Evolutionary conservation across 2,329 filamentous ascomycete genomes (phyloP).

Genomic region (Hypoxylon rubiginosum): DNA sequence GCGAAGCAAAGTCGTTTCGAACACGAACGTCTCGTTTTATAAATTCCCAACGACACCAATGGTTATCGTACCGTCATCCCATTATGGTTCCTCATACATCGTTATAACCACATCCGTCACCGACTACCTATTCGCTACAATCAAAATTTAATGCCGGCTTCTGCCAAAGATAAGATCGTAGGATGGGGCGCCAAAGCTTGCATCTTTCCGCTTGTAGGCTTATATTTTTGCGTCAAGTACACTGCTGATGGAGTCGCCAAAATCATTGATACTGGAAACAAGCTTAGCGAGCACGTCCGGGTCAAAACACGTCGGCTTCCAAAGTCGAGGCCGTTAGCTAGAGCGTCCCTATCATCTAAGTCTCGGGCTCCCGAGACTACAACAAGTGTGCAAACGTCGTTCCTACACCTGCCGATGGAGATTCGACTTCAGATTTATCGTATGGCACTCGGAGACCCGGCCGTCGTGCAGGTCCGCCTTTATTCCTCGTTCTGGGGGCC

Average conservation of each 20-base stretch:
- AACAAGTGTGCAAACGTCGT: constrained; percentile 12
- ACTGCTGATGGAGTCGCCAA: neutral
- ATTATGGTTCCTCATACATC: no score
- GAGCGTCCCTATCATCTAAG: neutral
- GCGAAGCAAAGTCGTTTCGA: no score
- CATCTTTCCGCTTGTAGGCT: constrained; percentile 1
- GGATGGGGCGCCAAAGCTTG: neutral
- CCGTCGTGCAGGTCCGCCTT: constrained; percentile 22
- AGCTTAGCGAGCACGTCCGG: neutral
- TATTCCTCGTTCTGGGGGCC: constrained; percentile 22
- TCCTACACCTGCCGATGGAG: constrained; percentile 32
- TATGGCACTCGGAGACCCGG: constrained; percentile 8
- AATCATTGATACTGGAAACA: neutral
- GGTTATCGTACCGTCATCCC: no score
- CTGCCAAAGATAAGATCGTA: neutral
- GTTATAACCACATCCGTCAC: no score
- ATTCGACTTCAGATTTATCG: constrained; percentile 37
- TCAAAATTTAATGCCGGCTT: neutral
- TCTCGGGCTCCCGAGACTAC: neutral
- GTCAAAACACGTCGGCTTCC: constrained; percentile 23
- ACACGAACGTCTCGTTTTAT: no score
- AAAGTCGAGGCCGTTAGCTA: constrained; percentile 31
- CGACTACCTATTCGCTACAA: neutral
- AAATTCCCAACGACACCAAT: no score
- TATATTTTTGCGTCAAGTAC: constrained; percentile 6